A percentile compares a stretch with the other conserved stretches of the same genome.
These are phyloP conservation scores for Heterobasidion annosum DNA, from an alignment of 1,284 basidiomycete species.

Conservation along the genomic window DNA sequence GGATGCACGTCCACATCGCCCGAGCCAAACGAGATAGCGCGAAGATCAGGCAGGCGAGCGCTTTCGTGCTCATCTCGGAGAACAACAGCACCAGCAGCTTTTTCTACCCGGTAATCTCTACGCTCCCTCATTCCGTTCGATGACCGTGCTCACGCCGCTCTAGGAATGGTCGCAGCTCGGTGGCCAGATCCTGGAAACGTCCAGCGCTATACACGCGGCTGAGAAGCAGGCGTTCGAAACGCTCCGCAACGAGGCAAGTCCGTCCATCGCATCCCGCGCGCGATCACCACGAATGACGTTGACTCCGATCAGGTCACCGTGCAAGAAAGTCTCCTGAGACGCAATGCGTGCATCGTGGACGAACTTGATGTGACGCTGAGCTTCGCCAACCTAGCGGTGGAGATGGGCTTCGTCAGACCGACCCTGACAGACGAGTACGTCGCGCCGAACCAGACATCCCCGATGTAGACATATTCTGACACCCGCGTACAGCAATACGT, in stretches of 20 bases:
- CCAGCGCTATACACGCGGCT: slow-evolving; percentile 39
- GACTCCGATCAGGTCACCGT: slow-evolving; percentile 45
- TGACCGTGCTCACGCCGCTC: slow-evolving; percentile 3
- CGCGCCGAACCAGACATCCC: slow-evolving; percentile 18
- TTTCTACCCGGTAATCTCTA: slow-evolving; percentile 48
- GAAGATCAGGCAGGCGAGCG: slow-evolving; percentile 34
- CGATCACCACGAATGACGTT: not conserved
- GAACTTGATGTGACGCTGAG: slow-evolving; percentile 83
- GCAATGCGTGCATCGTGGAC: slow-evolving; percentile 77
- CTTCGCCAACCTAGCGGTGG: slow-evolving; percentile 78
- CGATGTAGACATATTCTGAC: slow-evolving; percentile 21
- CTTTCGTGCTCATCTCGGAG: slow-evolving; percentile 51
- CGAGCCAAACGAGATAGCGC: slow-evolving; percentile 50
- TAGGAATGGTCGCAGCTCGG: slow-evolving; percentile 78
- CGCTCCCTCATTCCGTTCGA: slow-evolving; percentile 6
- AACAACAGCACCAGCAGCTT: slow-evolving; percentile 61
- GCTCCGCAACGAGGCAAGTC: slow-evolving; percentile 55
- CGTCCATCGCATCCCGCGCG: not conserved
- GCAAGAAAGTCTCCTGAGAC: slow-evolving; percentile 46
- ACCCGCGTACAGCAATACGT: slow-evolving; percentile 37
- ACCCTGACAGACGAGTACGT: slow-evolving; percentile 62
- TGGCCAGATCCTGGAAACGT: slow-evolving; percentile 49
- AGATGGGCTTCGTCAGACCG: slow-evolving; percentile 75
- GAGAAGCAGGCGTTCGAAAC: slow-evolving; percentile 68
- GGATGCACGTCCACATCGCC: slow-evolving; percentile 67